phyloP scores from a whole-genome alignment of 768 basidiomycete genomes.

The Pleurotus salmoneostramineus region DNA sequence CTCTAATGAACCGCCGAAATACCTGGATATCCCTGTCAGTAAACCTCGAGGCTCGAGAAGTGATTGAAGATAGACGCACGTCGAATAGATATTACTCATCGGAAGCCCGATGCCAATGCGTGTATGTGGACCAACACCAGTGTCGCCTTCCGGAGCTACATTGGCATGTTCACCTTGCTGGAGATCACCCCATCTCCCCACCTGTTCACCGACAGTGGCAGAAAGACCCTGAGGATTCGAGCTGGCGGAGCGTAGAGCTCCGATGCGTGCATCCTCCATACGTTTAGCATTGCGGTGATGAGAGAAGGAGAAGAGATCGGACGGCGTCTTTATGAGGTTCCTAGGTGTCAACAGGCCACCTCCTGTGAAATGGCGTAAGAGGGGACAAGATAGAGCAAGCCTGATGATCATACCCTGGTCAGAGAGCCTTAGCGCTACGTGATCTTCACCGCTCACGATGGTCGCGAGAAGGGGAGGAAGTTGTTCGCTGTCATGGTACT shows the following conservation, averaged over 20 bases:
- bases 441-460: slow-evolving; percentile 68
- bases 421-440: slow-evolving; percentile 82
- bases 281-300: slow-evolving; percentile 75
- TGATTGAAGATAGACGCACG: slow-evolving; percentile 34
- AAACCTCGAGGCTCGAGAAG: neutral
- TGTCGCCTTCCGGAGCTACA: slow-evolving; percentile 36
- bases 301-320: slow-evolving; percentile 88
- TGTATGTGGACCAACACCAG: slow-evolving; percentile 48
- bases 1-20: slow-evolving; percentile 80
- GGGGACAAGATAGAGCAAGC: neutral
- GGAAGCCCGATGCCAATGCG: slow-evolving; percentile 81
- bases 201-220: slow-evolving; percentile 80
- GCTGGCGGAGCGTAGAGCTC: slow-evolving; percentile 62
- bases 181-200: slow-evolving; percentile 42
- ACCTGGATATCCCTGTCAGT: slow-evolving; percentile 37
- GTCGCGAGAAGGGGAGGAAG: slow-evolving; percentile 72
- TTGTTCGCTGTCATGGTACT: slow-evolving; percentile 35
- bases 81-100: slow-evolving; percentile 88
- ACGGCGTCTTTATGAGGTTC: slow-evolving; percentile 50
- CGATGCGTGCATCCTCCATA: slow-evolving; percentile 62
- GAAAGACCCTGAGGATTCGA: slow-evolving; percentile 58
- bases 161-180: slow-evolving; percentile 16
- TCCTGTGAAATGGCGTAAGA: slow-evolving; percentile 35
- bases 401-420: slow-evolving; percentile 63
- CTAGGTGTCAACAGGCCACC: slow-evolving; percentile 60